Conservation (phyloP, 345 rosid genomes). For the Citrus unshiu region DNA sequence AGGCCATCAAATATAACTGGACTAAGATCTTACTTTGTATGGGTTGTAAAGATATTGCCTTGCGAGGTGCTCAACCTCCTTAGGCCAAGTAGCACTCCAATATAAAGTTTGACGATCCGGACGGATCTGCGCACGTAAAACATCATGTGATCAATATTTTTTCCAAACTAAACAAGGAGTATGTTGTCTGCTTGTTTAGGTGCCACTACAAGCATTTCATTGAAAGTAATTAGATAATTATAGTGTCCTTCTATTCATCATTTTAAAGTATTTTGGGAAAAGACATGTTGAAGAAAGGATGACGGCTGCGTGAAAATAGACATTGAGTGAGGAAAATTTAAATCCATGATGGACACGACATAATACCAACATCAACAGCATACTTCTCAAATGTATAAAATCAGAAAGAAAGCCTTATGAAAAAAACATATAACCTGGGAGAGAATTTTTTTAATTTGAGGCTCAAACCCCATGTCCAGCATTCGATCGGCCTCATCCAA, state of each 20-base stretch:
- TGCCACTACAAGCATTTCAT: neutral
- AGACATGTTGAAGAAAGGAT: neutral
- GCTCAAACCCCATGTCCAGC: conserved; percentile 99
- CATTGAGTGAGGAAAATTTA: neutral
- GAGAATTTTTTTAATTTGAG: conserved; percentile 89
- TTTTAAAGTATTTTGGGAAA: neutral
- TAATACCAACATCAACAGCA: neutral
- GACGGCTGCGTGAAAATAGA: neutral
- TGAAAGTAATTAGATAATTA: neutral
- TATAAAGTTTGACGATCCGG: conserved; percentile 97
- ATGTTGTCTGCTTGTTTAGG: neutral
- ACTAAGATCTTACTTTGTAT: conserved; percentile 66
- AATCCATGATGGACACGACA: neutral
- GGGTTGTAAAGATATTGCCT: conserved; percentile 89
- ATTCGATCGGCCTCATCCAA: conserved; percentile 99
- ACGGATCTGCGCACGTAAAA: conserved; percentile 60
- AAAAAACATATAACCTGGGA: conserved; percentile 52
- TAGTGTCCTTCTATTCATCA: neutral
- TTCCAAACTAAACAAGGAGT: neutral
- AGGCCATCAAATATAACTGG: neutral
- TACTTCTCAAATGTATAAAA: neutral
- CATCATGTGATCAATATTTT: conserved; percentile 5
- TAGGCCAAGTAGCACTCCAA: conserved; percentile 99
- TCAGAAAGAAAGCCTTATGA: neutral
- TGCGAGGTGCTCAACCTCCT: conserved; percentile 92